phyloP scores from a whole-genome alignment of 129 eudicot genomes.

The Artemisia annua region DNA sequence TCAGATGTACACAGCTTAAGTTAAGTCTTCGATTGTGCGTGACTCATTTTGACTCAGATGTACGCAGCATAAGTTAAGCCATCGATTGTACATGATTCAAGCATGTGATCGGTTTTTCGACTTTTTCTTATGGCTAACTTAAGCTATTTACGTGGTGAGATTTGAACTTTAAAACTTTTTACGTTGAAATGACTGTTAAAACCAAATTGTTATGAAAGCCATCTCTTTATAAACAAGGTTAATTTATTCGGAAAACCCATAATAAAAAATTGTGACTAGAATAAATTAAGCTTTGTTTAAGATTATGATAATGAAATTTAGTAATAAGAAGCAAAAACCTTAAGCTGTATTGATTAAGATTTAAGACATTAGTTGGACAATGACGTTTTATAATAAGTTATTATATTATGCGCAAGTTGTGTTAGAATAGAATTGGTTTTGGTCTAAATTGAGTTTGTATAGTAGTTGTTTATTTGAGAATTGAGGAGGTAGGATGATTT shows the following conservation, averaged over 20 bases:
- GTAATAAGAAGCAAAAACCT: background rate
- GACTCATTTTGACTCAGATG: too few species aligned
- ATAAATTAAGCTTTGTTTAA: background rate
- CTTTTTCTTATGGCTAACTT: too few species aligned
- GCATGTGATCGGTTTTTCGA: too few species aligned
- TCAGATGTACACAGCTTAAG: too few species aligned
- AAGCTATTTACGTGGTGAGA: too few species aligned
- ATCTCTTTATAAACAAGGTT: background rate
- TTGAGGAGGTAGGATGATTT: background rate
- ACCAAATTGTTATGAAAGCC: background rate
- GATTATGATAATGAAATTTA: background rate
- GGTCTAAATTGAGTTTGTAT: background rate
- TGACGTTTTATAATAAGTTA: constrained; percentile 9
- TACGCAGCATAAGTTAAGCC: too few species aligned
- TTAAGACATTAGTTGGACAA: background rate
- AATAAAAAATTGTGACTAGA: background rate
- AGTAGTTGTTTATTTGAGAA: background rate
- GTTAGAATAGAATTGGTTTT: background rate
- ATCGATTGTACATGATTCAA: too few species aligned
- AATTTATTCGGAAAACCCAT: background rate
- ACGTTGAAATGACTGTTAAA: too few species aligned
- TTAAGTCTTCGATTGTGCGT: too few species aligned
- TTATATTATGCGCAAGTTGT: background rate
- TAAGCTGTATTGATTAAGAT: background rate
- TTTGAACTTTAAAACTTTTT: too few species aligned